Percentiles rank a stretch among this genome's conserved stretches.
phyloP scores from a whole-genome alignment of 257 asterid species.

The Solanum infundibuliforme region DNA sequence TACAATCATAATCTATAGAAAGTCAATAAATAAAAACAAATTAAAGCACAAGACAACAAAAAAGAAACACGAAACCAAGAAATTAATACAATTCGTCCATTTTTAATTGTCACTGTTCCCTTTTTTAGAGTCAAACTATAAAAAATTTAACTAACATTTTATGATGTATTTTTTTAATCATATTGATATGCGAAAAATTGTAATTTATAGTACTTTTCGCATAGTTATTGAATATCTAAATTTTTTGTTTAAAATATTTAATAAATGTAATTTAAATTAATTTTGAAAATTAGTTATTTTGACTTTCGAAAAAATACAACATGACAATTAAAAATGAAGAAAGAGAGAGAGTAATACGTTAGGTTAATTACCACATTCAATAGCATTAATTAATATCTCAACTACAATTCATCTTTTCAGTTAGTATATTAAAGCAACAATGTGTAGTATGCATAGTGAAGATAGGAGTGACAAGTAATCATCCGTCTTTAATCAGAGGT shows the following conservation, averaged over 20 bases:
- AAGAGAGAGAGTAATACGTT: neutral
- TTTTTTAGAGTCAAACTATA: too few species aligned
- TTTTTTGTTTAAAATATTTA: too few species aligned
- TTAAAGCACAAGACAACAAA: neutral
- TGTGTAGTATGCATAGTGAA: neutral
- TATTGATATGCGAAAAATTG: too few species aligned
- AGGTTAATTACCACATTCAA: neutral
- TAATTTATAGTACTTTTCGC: too few species aligned
- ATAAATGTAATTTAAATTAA: too few species aligned
- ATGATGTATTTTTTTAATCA: too few species aligned
- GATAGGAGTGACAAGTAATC: neutral
- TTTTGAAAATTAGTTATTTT: too few species aligned
- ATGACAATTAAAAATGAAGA: too few species aligned
- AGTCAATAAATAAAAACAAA: neutral
- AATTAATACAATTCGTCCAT: neutral
- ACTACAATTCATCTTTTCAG: neutral
- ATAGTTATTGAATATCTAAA: too few species aligned
- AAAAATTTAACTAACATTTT: too few species aligned
- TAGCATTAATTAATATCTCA: neutral
- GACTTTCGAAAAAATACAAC: too few species aligned
- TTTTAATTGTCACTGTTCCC: too few species aligned
- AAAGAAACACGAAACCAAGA: neutral
- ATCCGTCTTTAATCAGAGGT: neutral
- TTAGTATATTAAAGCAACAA: neutral
- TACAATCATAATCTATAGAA: neutral